Conservation (phyloP, 1,284 basidiomycete genomes). For the Coniophora puteana region DNA sequence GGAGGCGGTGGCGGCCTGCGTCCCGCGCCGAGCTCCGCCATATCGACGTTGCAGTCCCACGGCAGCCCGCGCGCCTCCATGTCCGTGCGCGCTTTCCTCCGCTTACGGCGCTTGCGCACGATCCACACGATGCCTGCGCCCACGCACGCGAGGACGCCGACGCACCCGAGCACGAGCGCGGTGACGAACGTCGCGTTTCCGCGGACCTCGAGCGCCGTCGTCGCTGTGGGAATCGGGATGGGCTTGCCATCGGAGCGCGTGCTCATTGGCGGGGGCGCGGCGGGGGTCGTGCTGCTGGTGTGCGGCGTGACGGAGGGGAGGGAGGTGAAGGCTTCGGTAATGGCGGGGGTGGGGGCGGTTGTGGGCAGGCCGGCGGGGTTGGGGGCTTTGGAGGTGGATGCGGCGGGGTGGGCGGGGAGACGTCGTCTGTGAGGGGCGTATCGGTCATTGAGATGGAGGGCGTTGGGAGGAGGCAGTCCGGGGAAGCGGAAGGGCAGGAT, state of each 20-base stretch:
- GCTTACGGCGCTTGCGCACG: conserved; percentile 12
- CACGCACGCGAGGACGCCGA: conserved; percentile 26
- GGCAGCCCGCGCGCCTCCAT: conserved; percentile 1
- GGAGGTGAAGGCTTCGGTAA: too few species aligned
- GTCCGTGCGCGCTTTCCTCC: conserved; percentile 4
- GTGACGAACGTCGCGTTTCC: conserved; percentile 28
- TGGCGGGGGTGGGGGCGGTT: too few species aligned
- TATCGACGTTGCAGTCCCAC: neutral
- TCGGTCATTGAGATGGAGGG: too few species aligned
- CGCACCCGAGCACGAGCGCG: conserved; percentile 25
- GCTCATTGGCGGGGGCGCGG: neutral
- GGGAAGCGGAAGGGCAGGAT: too few species aligned
- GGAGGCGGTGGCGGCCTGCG: too few species aligned
- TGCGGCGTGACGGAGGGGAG: neutral
- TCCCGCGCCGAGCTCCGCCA: neutral
- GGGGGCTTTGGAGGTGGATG: too few species aligned
- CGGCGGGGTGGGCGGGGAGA: too few species aligned
- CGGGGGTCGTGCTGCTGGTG: neutral
- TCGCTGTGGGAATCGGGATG: conserved; percentile 18
- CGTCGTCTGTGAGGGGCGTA: too few species aligned
- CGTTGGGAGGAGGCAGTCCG: too few species aligned
- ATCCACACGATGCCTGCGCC: conserved; percentile 28
- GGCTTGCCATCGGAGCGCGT: conserved; percentile 6
- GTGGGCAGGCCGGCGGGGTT: too few species aligned
- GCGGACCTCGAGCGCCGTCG: conserved; percentile 14